Conservation (phyloP, 371 early-diverging fungal species). For the Rhizopus arrhizus region DNA sequence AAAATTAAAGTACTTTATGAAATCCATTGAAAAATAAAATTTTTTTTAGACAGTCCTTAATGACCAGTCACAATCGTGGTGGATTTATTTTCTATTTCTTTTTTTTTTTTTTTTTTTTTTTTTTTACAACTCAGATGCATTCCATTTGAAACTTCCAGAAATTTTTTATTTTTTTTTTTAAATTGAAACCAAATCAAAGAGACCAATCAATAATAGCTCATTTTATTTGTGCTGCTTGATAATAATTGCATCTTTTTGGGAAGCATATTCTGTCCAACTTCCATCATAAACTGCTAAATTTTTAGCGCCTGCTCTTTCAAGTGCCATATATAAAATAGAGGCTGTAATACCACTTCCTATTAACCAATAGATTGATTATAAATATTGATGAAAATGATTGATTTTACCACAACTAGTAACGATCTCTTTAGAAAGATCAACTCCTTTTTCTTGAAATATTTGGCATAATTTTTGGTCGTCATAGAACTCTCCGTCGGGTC, state of each 20-base stretch:
- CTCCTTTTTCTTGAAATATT: conserved; percentile 47
- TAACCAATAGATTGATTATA: neutral
- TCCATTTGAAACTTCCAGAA: neutral
- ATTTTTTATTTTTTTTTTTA: neutral
- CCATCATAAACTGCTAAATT: conserved; percentile 80
- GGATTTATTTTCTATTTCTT: neutral
- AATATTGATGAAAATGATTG: neutral
- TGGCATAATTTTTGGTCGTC: conserved; percentile 49
- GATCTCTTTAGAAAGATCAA: conserved; percentile 62
- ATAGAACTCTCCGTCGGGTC: conserved; percentile 42
- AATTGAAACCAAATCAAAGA: neutral
- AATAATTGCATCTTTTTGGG: conserved; percentile 59
- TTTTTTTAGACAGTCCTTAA: too few species aligned
- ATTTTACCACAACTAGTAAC: conserved; percentile 67
- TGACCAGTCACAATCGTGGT: too few species aligned
- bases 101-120: too few species aligned
- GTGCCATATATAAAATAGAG: conserved; percentile 70
- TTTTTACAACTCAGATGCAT: neutral
- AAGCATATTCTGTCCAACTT: conserved; percentile 85
- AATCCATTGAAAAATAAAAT: too few species aligned
- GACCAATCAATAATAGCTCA: neutral
- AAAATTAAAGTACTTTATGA: too few species aligned
- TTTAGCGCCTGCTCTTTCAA: conserved; percentile 65
- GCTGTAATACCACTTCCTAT: conserved; percentile 80
- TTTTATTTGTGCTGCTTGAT: conserved; percentile 38